These are phyloP conservation scores for Exutisphaerella laricina DNA, from an alignment of 2,329 filamentous ascomycete genomes.

Conservation along the genomic window DNA sequence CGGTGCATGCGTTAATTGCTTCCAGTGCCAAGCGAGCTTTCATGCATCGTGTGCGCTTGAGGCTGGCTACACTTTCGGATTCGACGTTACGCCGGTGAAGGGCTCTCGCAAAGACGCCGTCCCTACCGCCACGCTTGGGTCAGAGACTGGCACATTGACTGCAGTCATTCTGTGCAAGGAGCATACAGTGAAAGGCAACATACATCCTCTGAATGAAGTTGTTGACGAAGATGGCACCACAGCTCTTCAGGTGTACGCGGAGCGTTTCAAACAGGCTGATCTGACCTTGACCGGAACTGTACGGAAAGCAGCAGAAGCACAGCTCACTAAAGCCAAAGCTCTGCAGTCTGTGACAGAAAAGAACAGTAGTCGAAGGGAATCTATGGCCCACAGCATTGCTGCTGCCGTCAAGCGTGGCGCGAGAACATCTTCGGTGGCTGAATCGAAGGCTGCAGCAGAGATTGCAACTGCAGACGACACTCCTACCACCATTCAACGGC, in stretches of 20 bases:
- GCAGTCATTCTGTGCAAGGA: conserved; percentile 89
- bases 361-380: conserved; percentile 37
- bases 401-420: conserved; percentile 31
- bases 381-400: conserved; percentile 30
- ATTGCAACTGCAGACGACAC: conserved; percentile 15
- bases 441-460: conserved; percentile 26
- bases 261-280: conserved; percentile 92
- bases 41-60: conserved; percentile 90
- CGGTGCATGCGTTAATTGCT: conserved; percentile 79
- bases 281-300: conserved; percentile 84
- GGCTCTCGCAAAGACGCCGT: conserved; percentile 76
- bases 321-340: conserved; percentile 52
- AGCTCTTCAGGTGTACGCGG: conserved; percentile 78
- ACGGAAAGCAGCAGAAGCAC: conserved; percentile 76
- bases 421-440: conserved; percentile 29
- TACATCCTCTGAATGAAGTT: conserved; percentile 74
- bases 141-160: conserved; percentile 76
- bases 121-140: conserved; percentile 72
- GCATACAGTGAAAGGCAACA: conserved; percentile 62
- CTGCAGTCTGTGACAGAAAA: conserved; percentile 30
- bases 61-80: conserved; percentile 75
- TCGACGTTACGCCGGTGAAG: conserved; percentile 87
- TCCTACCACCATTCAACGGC: conserved; percentile 29
- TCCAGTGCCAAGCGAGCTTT: conserved; percentile 64
- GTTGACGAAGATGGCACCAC: conserved; percentile 67